Evolutionary conservation across 2,329 filamentous ascomycete species (phyloP).

Genomic region (Colletotrichum godetiae): DNA sequence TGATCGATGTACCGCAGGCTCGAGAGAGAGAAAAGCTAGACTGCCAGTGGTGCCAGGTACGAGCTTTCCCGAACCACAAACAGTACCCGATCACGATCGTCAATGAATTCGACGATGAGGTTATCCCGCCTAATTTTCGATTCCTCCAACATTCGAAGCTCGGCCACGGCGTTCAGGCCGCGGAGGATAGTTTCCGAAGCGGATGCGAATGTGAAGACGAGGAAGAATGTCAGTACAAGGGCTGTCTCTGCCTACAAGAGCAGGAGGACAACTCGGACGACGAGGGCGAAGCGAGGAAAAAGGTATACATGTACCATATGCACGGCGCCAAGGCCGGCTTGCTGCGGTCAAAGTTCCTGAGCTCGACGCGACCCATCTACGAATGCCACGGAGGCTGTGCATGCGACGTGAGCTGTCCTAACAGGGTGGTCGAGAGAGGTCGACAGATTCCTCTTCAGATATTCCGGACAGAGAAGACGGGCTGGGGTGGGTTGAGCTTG

Average conservation of each 20-base stretch:
- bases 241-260: conserved; percentile 77
- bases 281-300: conserved; percentile 24
- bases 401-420: conserved; percentile 75
- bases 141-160: conserved; percentile 76
- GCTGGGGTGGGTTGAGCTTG: conserved; percentile 71
- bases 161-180: conserved; percentile 67
- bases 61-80: conserved; percentile 61
- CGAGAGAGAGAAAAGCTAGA: conserved; percentile 50
- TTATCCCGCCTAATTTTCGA: conserved; percentile 71
- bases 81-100: conserved; percentile 69
- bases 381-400: conserved; percentile 81
- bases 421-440: conserved; percentile 81
- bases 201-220: conserved; percentile 76
- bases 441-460: conserved; percentile 79
- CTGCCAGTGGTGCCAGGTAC: conserved; percentile 74
- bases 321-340: conserved; percentile 63
- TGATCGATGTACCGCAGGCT: conserved; percentile 42
- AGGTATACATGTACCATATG: conserved; percentile 73
- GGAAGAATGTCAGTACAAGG: conserved; percentile 73
- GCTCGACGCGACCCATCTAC: conserved; percentile 74
- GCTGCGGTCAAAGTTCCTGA: conserved; percentile 62
- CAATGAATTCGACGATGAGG: conserved; percentile 69
- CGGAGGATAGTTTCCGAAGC: conserved; percentile 70
- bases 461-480: conserved; percentile 77
- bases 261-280: conserved; percentile 64